Conservation (phyloP, 176 grass and related monocot genomes). For the Oryza meridionalis region DNA sequence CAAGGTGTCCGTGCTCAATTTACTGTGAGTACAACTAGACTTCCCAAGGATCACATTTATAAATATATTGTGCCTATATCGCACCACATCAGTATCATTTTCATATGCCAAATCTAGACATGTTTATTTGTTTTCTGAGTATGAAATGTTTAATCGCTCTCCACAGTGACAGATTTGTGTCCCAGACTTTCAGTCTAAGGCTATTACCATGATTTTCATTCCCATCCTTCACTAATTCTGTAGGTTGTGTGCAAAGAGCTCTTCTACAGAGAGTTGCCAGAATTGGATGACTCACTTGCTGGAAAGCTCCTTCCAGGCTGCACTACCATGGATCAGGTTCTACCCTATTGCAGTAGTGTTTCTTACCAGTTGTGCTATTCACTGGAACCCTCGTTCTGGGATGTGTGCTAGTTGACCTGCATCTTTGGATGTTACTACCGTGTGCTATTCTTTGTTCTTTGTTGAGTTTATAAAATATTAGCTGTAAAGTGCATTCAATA, state of each 20-base stretch:
- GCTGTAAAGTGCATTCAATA: not conserved
- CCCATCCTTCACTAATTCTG: constrained; percentile 42
- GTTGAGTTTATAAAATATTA: constrained; percentile 15
- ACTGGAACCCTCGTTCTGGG: constrained; percentile 2
- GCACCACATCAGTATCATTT: constrained; percentile 4
- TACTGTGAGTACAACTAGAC: constrained; percentile 74
- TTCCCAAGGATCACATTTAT: constrained; percentile 26
- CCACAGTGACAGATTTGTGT: not conserved
- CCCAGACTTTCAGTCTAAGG: not conserved
- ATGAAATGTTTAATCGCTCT: not conserved
- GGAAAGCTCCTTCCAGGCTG: constrained; percentile 90
- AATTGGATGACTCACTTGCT: constrained; percentile 77
- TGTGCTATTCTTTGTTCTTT: not conserved
- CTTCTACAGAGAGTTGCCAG: constrained; percentile 85
- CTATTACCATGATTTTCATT: not conserved
- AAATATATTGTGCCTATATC: constrained; percentile 23
- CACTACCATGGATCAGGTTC: constrained; percentile 80
- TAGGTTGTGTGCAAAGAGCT: constrained; percentile 99
- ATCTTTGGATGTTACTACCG: not conserved
- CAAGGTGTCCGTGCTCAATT: constrained; percentile 74
- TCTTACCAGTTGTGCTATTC: not conserved
- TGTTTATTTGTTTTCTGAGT: not conserved
- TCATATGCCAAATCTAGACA: not conserved
- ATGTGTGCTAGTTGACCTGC: constrained; percentile 1
- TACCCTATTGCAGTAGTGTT: constrained; percentile 12